A percentile compares a stretch with the other conserved stretches of the same genome.
Evolutionary conservation across 192 early-diverging fungal species (phyloP).

Genomic region (Coemansia sp.): DNA sequence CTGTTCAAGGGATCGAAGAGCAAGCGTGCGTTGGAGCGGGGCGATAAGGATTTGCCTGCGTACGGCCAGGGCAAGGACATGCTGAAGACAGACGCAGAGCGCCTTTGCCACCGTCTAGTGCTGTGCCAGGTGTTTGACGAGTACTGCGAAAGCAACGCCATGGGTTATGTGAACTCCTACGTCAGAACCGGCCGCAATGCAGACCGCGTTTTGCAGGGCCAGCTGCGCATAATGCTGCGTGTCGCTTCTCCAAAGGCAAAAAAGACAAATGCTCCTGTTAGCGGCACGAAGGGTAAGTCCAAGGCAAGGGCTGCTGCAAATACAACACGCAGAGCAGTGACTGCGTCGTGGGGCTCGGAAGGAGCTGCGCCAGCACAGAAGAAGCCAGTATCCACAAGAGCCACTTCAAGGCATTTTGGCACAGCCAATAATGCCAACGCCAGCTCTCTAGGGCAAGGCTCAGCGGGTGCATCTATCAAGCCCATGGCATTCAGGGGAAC

Average conservation of each 20-base stretch:
- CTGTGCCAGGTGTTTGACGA: slow-evolving; percentile 66
- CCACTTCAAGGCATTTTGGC: slow-evolving; percentile 42
- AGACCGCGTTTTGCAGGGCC: slow-evolving; percentile 50
- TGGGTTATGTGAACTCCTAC: slow-evolving; percentile 66
- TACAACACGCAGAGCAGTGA: background rate
- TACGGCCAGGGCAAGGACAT: slow-evolving; percentile 62
- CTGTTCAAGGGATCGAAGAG: slow-evolving; percentile 72
- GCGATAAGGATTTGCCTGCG: slow-evolving; percentile 55
- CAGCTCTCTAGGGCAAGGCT: background rate
- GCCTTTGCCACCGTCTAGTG: slow-evolving; percentile 71
- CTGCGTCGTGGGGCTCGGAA: background rate
- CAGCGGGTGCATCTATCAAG: slow-evolving; percentile 16
- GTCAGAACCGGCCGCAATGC: slow-evolving; percentile 57
- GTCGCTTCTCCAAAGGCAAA: slow-evolving; percentile 31
- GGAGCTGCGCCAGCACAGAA: background rate
- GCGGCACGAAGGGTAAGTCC: slow-evolving; percentile 3
- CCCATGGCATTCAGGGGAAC: slow-evolving; percentile 32
- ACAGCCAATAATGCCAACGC: slow-evolving; percentile 1
- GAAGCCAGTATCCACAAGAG: slow-evolving; percentile 22
- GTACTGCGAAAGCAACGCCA: slow-evolving; percentile 58
- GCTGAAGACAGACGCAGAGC: slow-evolving; percentile 62
- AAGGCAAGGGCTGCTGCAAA: slow-evolving; percentile 10
- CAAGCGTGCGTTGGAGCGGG: slow-evolving; percentile 56
- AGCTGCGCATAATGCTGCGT: slow-evolving; percentile 48
- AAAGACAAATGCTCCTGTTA: slow-evolving; percentile 4